Base-by-base conservation (phyloP, 2,329 filamentous ascomycete genomes). In the Calonectria henricotiae region DNA sequence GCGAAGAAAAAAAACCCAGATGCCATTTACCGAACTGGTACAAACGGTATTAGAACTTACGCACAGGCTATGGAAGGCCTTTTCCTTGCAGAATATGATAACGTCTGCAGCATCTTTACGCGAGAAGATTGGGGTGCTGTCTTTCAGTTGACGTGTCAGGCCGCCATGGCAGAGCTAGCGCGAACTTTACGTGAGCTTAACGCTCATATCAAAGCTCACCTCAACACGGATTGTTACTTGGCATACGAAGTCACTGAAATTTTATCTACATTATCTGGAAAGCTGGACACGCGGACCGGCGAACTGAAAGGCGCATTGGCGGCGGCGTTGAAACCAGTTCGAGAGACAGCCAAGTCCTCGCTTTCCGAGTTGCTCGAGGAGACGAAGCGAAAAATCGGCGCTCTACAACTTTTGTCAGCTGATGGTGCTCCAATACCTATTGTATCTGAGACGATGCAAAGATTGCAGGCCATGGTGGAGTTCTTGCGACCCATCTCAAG, bases 221-320 rank as follows among this genome's bases (percentile, higher is more conserved):
- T 98, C 44, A 89, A 91, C 74, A 98, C 94, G 0, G 96, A 99
- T 81, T 98, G 96, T 82, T 98, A 94, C 80, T 88, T 99, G 60
- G 95, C 95, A 8, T 99, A 97, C 80, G 96, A 99, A 80, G 94
- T 98, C 37, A 94, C 97, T 37, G 96, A 98, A 77, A 94, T 98
- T 70, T 90, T 98, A 55, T 93, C 94, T 0, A 89, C 89, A 13
- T 87, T 98, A 58, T 95, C 94, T 2, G 92, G 91, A 67, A 91
- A 92, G 44, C 85, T 99, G 4, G 96, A 98, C 73, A 89, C 89
- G 5, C 91, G 92, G 71, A 97, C 95, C 0, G 94, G 94, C 2
- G 94, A 98, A 78, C 87, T 98, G 68, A 98, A 98, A 80, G 86
- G 89, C 35, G 89, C 94, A 6, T 89, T 99, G 62, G 92, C 94